Evolutionary conservation across 169 alveolate genomes (phyloP).

Genomic region (Cyclospora cayetanensis): DNA sequence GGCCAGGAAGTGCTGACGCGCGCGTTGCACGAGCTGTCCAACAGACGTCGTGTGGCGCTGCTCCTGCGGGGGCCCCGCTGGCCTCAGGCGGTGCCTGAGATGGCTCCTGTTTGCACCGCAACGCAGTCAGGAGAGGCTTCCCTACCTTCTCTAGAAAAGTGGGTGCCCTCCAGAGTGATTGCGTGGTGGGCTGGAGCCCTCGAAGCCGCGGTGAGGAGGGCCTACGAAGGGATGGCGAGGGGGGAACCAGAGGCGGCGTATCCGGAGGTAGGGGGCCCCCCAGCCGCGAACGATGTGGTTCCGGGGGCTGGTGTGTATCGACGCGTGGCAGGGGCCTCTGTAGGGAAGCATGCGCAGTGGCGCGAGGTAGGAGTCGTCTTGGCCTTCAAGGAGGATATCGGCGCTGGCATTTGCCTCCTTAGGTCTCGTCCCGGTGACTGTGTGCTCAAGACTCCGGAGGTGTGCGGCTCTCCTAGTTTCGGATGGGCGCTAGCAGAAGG

Average conservation of each 20-base stretch:
- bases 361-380: slow-evolving; percentile 7
- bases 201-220: neutral
- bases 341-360: neutral
- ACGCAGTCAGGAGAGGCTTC: neutral
- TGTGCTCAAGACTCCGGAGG: slow-evolving; percentile 59
- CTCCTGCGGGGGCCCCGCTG: slow-evolving; percentile 39
- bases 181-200: slow-evolving; percentile 11
- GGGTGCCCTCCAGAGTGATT: neutral
- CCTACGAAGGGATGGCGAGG: neutral
- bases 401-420: slow-evolving; percentile 65
- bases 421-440: slow-evolving; percentile 31
- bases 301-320: neutral
- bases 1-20: slow-evolving; percentile 66
- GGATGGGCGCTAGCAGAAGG: too few relatives aligned
- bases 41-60: slow-evolving; percentile 21
- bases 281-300: neutral
- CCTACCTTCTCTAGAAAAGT: neutral
- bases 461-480: too few relatives aligned
- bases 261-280: too few relatives aligned
- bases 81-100: slow-evolving; percentile 28
- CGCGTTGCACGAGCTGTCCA: slow-evolving; percentile 56
- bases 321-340: neutral
- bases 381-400: slow-evolving; percentile 9
- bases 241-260: too few relatives aligned
- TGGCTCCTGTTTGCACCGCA: neutral